Percentiles rank a stretch among this genome's conserved stretches.
phyloP scores from a whole-genome alignment of 257 asterid species.

The Plectranthus barbatus region DNA sequence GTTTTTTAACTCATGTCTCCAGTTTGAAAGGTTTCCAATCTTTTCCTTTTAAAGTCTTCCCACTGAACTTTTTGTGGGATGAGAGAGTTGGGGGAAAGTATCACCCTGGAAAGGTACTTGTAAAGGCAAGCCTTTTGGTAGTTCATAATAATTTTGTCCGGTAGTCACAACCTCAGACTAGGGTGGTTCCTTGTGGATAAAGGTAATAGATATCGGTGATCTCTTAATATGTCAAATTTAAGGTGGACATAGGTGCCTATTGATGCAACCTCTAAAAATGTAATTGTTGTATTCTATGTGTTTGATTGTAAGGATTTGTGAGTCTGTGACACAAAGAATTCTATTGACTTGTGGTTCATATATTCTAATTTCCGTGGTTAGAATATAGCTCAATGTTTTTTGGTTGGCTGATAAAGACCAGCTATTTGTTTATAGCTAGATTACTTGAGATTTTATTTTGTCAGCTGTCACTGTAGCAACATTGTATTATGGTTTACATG shows the following conservation, averaged over 20 bases:
- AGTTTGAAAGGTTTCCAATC: neutral
- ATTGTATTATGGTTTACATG: neutral
- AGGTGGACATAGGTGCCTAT: neutral
- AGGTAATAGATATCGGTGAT: neutral
- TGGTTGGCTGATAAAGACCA: neutral
- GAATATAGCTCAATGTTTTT: neutral
- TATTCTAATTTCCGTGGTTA: constrained; percentile 1
- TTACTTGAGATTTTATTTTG: neutral
- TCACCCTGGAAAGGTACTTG: neutral
- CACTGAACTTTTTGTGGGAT: neutral
- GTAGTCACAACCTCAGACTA: neutral
- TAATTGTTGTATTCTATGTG: neutral
- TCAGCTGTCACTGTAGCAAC: neutral
- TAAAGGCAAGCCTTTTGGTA: constrained; percentile 3
- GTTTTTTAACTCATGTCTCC: neutral
- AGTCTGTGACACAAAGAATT: constrained; percentile 12
- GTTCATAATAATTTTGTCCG: neutral
- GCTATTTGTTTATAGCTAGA: neutral
- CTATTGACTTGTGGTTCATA: neutral
- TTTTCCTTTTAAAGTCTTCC: neutral
- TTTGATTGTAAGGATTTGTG: neutral
- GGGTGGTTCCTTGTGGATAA: neutral
- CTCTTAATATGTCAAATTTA: neutral
- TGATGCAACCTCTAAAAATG: neutral
- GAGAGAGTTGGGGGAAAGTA: neutral